These are phyloP conservation scores for Dothistroma pini DNA, from an alignment of 2,329 filamentous ascomycete species.

Conservation along the genomic window DNA sequence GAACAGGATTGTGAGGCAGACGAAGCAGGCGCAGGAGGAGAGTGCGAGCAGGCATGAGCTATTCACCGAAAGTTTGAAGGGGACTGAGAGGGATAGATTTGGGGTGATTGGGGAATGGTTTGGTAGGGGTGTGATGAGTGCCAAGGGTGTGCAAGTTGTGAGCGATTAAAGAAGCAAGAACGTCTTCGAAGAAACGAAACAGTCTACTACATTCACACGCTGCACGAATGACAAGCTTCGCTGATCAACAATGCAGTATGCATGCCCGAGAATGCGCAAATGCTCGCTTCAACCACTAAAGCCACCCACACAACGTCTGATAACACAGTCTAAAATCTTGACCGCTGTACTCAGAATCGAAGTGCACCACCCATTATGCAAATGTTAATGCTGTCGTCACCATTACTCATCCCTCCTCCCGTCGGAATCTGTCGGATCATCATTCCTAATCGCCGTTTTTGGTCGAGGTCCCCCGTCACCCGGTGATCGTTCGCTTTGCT, in stretches of 20 bases:
- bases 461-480: not conserved
- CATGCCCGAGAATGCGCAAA: not conserved
- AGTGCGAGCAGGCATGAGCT: conserved; percentile 82
- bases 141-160: conserved; percentile 16
- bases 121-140: conserved; percentile 83
- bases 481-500: conserved; percentile 4
- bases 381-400: not conserved
- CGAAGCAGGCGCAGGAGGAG: conserved; percentile 81
- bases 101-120: conserved; percentile 94
- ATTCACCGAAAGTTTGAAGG: conserved; percentile 76
- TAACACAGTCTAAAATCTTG: not conserved
- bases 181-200: no score
- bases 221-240: no score
- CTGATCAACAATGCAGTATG: not conserved
- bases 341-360: not conserved
- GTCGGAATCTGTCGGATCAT: conserved; percentile 9
- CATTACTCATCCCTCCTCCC: conserved; percentile 4
- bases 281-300: not conserved
- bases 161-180: not conserved
- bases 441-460: conserved; percentile 10
- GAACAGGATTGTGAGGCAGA: conserved; percentile 84
- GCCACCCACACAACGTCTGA: not conserved
- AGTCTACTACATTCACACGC: no score
- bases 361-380: not conserved
- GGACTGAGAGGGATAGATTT: conserved; percentile 67